Base-by-base conservation (phyloP, 805 yeast genomes). In the Kodamaea jinghongensis region DNA sequence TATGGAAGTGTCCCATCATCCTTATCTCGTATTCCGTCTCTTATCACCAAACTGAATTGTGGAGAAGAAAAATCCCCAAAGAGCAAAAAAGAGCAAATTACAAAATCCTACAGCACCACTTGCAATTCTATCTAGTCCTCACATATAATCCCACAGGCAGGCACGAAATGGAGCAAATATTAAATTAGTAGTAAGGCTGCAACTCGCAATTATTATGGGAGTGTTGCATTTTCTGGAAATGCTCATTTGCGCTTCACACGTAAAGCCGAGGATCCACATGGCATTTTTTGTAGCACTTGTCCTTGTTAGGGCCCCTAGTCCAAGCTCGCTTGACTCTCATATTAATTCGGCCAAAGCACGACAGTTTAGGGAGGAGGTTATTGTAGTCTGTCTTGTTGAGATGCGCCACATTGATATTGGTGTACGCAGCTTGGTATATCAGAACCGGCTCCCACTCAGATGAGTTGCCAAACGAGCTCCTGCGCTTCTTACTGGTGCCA, bases 271-370 rank as follows among this genome's bases (percentile, higher is more conserved):
- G 23, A 20, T 20, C 23, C 5, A 20, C 14, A 11, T 31, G 10
- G 16, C 5, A 7, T 11, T 34, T 34, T 15, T 25, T 23, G 34
- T 7, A 9, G 4, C 8, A n/a, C 34, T 17, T 34, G 15, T 31
- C 27, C 38, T 28, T 37, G 29, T 47, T 43, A 10, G 47, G 59
- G 11, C 50, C 48, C 27, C 72, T 51, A 2, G 52, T 46, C 73
- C 73, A 67, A 5, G 73, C 73, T 16, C 67, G 44, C 29, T 60
- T 61, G 26, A 45, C 49, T 38, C 73, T 49, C 73, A 67, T 67
- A 44, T 65, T 66, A 28, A 67, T 59, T 31, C 54, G 58, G 5
- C 73, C 73, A 43, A 67, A 66, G 43, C 71, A 64, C 2, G 67
- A 63, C 10, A 46, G 41, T 11, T 28, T 31, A 2, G 72, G 70